Conservation (phyloP, 2,329 filamentous ascomycete genomes). For the Beauveria australis region DNA sequence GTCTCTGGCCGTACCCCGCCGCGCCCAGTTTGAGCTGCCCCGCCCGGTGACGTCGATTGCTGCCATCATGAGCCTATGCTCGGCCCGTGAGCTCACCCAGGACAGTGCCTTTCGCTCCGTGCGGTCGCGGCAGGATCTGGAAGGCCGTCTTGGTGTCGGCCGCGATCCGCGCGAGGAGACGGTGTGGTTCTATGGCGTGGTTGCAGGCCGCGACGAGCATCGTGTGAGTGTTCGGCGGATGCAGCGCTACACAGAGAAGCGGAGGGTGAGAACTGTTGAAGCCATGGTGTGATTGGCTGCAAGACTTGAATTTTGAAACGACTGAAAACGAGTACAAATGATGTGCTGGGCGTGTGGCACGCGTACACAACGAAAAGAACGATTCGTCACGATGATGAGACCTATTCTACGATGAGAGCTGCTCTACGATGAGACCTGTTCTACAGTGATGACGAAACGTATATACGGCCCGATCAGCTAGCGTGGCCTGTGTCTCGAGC, state of each 20-base stretch:
- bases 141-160: conserved; percentile 56
- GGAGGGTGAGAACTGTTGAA: conserved; percentile 14
- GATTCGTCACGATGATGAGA: neutral
- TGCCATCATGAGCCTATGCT: conserved; percentile 69
- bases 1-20: conserved; percentile 50
- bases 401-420: neutral
- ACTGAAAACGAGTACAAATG: neutral
- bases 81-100: conserved; percentile 60
- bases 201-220: conserved; percentile 31
- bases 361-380: neutral
- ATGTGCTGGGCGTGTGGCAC: neutral
- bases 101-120: conserved; percentile 68
- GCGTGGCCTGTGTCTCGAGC: neutral
- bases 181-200: conserved; percentile 42
- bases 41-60: conserved; percentile 66
- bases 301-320: neutral
- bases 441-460: neutral
- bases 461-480: neutral
- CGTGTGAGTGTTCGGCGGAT: conserved; percentile 37
- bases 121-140: conserved; percentile 58
- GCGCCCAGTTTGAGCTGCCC: conserved; percentile 57
- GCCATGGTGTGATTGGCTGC: conserved; percentile 20
- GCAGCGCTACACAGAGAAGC: conserved; percentile 37
- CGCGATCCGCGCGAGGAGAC: conserved; percentile 38
- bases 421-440: neutral